phyloP scores from a whole-genome alignment of 2,329 filamentous ascomycete genomes.

The Penicillium sp. region DNA sequence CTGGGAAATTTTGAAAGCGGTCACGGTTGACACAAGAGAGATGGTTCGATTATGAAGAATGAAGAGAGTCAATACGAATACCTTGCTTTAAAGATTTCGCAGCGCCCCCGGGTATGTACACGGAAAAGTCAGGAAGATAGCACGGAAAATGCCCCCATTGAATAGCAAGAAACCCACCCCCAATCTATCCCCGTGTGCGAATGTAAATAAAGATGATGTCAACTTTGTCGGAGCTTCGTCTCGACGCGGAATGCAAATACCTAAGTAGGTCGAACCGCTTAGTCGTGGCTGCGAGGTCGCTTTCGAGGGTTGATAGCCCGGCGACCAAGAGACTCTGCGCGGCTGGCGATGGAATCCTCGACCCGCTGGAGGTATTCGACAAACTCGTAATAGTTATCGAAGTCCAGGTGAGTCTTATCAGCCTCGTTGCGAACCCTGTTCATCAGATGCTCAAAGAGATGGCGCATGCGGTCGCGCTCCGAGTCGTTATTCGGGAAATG shows the following conservation, averaged over 20 bases:
- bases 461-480: slow-evolving; percentile 10
- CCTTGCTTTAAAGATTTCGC: not conserved
- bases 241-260: not conserved
- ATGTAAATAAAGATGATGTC: not conserved
- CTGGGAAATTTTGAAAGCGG: not conserved
- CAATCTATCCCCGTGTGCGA: not conserved
- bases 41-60: not conserved
- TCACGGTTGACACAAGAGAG: not conserved
- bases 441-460: slow-evolving; percentile 10
- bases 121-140: not conserved
- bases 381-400: slow-evolving; percentile 8
- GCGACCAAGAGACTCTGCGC: not conserved
- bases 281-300: slow-evolving; percentile 1
- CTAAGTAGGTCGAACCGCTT: not conserved
- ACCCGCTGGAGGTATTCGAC: slow-evolving; percentile 6
- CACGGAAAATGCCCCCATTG: not conserved
- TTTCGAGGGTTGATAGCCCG: slow-evolving; percentile 2
- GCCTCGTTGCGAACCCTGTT: not conserved
- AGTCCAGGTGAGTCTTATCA: slow-evolving; percentile 6
- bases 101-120: slow-evolving; percentile 1
- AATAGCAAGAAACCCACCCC: not conserved
- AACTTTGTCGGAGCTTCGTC: not conserved
- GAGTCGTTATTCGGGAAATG: slow-evolving; percentile 3
- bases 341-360: not conserved
- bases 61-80: not conserved